Evolutionary conservation across 331 rosid genomes (phyloP).

Genomic region (Phaseolus coccineus): DNA sequence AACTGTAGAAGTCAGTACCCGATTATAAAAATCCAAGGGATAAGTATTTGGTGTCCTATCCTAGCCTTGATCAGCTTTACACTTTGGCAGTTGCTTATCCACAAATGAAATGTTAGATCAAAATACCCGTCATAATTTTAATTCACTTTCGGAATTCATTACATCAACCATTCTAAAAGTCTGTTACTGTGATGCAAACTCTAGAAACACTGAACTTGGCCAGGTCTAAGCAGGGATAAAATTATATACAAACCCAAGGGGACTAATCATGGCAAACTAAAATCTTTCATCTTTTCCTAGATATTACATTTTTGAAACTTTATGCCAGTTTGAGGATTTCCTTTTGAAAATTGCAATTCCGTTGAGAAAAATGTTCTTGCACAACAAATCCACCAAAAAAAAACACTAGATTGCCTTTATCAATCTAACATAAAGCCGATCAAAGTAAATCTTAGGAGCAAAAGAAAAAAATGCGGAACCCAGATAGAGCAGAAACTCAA

Average conservation of each 20-base stretch:
- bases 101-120: constrained; percentile 28
- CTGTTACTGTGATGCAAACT: constrained; percentile 17
- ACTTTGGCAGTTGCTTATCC: constrained; percentile 23
- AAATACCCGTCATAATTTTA: constrained; percentile 9
- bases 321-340: not conserved
- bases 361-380: not conserved
- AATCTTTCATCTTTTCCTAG: not conserved
- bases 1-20: constrained; percentile 12
- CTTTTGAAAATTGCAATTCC: constrained; percentile 1
- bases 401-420: not conserved
- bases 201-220: constrained; percentile 5
- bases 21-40: constrained; percentile 27
- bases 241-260: not conserved
- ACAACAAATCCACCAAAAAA: not conserved
- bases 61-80: not conserved
- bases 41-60: not conserved
- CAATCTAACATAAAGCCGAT: not conserved
- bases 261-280: constrained; percentile 12
- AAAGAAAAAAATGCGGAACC: constrained; percentile 15
- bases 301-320: not conserved
- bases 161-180: constrained; percentile 2
- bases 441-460: not conserved
- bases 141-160: not conserved
- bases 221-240: not conserved
- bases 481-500: not conserved